These are phyloP conservation scores for Neoboletus magnificus DNA, from an alignment of 768 basidiomycete species.

Conservation along the genomic window DNA sequence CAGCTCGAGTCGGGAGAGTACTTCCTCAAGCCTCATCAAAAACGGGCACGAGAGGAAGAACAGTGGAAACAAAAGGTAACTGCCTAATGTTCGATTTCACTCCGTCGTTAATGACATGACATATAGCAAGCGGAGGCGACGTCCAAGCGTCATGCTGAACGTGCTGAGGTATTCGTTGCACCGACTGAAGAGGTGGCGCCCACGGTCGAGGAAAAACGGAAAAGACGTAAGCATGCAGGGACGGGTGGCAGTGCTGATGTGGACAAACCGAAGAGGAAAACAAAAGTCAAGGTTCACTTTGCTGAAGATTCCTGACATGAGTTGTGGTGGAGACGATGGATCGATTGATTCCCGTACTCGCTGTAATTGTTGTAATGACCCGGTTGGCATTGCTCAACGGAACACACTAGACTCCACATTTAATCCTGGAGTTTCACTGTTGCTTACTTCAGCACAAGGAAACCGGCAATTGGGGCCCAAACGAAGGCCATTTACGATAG, in stretches of 20 bases:
- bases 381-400: background rate
- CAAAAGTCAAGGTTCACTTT: constrained; percentile 25
- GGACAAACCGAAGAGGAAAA: constrained; percentile 42
- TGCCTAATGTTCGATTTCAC: background rate
- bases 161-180: constrained; percentile 85
- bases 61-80: constrained; percentile 65
- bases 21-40: constrained; percentile 91
- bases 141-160: constrained; percentile 68
- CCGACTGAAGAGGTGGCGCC: constrained; percentile 75
- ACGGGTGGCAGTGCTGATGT: constrained; percentile 32
- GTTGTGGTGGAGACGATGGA: background rate
- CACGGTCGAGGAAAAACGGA: constrained; percentile 76
- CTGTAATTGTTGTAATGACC: background rate
- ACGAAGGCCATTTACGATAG: constrained; percentile 16
- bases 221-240: constrained; percentile 47
- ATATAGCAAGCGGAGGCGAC: constrained; percentile 74
- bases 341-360: constrained; percentile 6
- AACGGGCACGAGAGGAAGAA: constrained; percentile 68
- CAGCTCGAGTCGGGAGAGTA: constrained; percentile 97
- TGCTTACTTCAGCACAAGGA: constrained; percentile 29
- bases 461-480: constrained; percentile 7
- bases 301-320: constrained; percentile 6
- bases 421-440: background rate
- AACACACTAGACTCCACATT: background rate
- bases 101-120: background rate